phyloP scores from a whole-genome alignment of 495 filamentous ascomycete species.

The Neurospora sp. region DNA sequence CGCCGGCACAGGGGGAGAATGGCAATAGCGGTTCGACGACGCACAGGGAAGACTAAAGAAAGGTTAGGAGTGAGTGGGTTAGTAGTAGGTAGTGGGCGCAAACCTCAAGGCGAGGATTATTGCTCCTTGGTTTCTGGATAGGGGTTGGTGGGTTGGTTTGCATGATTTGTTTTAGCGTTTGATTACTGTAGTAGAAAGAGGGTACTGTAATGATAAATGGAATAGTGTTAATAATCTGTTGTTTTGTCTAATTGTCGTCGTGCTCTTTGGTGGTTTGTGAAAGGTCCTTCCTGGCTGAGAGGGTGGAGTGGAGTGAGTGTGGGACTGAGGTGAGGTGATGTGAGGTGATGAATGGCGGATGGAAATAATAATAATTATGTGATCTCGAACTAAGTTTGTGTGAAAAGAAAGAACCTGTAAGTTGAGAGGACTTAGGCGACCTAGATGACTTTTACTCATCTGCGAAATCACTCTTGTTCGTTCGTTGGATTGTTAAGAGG shows the following conservation, averaged over 20 bases:
- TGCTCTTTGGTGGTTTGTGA: not conserved
- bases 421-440: too few species aligned
- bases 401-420: too few species aligned
- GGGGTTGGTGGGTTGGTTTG: not conserved
- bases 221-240: not conserved
- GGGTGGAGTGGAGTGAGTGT: too few species aligned
- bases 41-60: not conserved
- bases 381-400: too few species aligned
- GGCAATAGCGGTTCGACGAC: not conserved
- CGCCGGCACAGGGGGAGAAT: not conserved
- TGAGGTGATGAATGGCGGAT: too few species aligned
- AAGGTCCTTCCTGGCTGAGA: not conserved
- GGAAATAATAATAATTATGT: too few species aligned
- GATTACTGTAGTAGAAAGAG: not conserved
- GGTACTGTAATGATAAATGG: not conserved
- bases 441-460: too few species aligned
- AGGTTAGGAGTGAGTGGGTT: not conserved
- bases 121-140: not conserved
- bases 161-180: not conserved
- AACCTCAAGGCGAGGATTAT: not conserved
- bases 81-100: too few species aligned
- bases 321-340: too few species aligned
- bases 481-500: too few species aligned
- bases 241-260: not conserved
- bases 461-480: too few species aligned